Evolutionary conservation across 176 grass and related monocot species (phyloP), one percentile per base, ranked within the genome.

Genomic region (Lolium multiflorum): DNA sequence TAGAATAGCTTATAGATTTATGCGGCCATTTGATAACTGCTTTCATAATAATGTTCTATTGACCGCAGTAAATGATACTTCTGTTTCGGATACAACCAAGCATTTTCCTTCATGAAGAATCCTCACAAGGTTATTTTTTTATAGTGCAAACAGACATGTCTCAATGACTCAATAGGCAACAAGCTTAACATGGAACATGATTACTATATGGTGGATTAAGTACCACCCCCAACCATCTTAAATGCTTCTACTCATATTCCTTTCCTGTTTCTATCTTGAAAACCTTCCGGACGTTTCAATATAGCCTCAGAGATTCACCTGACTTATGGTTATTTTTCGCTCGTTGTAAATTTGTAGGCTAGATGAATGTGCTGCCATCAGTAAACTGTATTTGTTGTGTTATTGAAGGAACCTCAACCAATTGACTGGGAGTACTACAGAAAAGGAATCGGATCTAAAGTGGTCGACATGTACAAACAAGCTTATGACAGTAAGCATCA

Each of bases 371-470:
- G 43, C 66, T 84, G 43, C 66, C 81, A 8, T 74, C 67, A 65
- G 21, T 24, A 52, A 76, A 28, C 21, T 77, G 17, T 39, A 63
- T 86, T 82, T 86, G n/a, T 74, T 72, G 39, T 86, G 26, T 87
- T 73, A 54, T 62, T 61, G 74, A 62, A 97, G 94, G 94, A 97
- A 89, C 90, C 94, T 43, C 62, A 94, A 67, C 92, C 83, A 37
- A 94, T 97, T 85, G 73, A 94, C 51, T 97, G 94, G 94, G 90
- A 97, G 26, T 92, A 90, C 70, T 97, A 92, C 79, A 94, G 80
- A 70, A 97, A 91, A 47, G 94, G 83, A 87, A 92, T 97, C 65
- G 92, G 92, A 14, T 78, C 90, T 16, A 88, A 86, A 39, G 70
- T 94, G 69, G 90, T 97, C 1, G 87, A 97, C 75, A 86, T 91